Base-by-base conservation (phyloP, 2,329 filamentous ascomycete genomes). In the Ophiosphaerella korrae region DNA sequence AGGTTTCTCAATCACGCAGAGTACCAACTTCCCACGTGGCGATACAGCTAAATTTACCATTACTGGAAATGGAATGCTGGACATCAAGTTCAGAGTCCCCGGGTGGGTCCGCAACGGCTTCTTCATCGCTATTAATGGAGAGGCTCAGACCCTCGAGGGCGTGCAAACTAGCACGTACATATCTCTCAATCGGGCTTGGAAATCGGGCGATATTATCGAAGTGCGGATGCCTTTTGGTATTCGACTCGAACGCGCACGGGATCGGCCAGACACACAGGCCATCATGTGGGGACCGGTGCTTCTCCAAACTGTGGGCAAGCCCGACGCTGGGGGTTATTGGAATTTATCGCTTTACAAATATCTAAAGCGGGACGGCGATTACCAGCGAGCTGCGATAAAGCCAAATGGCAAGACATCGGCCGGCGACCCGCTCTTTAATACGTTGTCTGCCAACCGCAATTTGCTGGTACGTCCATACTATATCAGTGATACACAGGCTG, bases 311-410 rank as follows among this genome's bases (percentile, higher is more conserved):
- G 14, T 53, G 12, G 53, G 55, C 16, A 45, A 44, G 26, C 53
- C 53, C 14, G 21, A 11, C n/a, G 33, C 14, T 21, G 23, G 37
- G 2, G 36, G 36, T 21, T 56, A 45, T 34, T 38, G 39, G 31
- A 16, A 53, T 16, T 33, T 56, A 9, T 58, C 55, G 3, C 44
- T 58, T n/a, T 58, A 56, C 47, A 24, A 32, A 5, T 39, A 49
- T 33, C 53, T 58, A 31, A 49, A 52, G 39, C 52, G 42, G 7
- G 55, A 58, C 26, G 53, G 52, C 16, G 48, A 58, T 39, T 58
- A 58, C 29, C 26, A 29, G 35, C 50, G 52, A 3, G 47, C 46
- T 7, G 52, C 52, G 9, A 39, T 50, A 9, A 38, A 32, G 26
- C 41, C 34, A n/a, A 43, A 32, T 8, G 26, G 48, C 1, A 46